Evolutionary conservation across 805 yeast species (phyloP).

Genomic region (Candida michaelii): DNA sequence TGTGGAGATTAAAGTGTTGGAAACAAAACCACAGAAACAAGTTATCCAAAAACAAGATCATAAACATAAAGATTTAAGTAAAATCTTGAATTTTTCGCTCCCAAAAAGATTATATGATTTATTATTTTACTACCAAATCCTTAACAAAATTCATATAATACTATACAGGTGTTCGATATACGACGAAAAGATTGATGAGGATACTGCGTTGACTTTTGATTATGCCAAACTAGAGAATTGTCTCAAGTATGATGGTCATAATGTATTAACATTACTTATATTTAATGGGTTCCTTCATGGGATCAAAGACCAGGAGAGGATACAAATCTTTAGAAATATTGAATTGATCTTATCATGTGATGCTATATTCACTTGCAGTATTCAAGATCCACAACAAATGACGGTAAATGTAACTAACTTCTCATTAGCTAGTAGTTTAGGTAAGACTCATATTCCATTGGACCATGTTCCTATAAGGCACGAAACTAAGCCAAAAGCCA

Average conservation of each 20-base stretch:
- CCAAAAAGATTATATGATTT: slow-evolving; percentile 23
- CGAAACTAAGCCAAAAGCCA: background rate
- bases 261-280: slow-evolving; percentile 17
- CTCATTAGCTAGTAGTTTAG: slow-evolving; percentile 16
- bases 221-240: slow-evolving; percentile 23
- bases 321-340: slow-evolving; percentile 24
- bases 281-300: slow-evolving; percentile 24
- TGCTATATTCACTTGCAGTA: slow-evolving; percentile 19
- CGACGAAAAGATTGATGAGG: slow-evolving; percentile 11
- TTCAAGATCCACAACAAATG: slow-evolving; percentile 10
- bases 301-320: slow-evolving; percentile 15
- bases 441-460: slow-evolving; percentile 21
- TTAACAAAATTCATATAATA: slow-evolving; percentile 27
- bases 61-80: slow-evolving; percentile 6
- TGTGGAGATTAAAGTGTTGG: slow-evolving; percentile 8
- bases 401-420: slow-evolving; percentile 16
- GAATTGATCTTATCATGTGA: slow-evolving; percentile 24
- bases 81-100: slow-evolving; percentile 15
- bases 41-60: background rate
- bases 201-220: slow-evolving; percentile 21
- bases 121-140: slow-evolving; percentile 17
- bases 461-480: slow-evolving; percentile 10
- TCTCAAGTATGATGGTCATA: slow-evolving; percentile 16
- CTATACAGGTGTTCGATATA: slow-evolving; percentile 15
- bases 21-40: background rate